These are phyloP conservation scores for Monosporozyma servazzii DNA, from an alignment of 805 yeast species.

Conservation along the genomic window DNA sequence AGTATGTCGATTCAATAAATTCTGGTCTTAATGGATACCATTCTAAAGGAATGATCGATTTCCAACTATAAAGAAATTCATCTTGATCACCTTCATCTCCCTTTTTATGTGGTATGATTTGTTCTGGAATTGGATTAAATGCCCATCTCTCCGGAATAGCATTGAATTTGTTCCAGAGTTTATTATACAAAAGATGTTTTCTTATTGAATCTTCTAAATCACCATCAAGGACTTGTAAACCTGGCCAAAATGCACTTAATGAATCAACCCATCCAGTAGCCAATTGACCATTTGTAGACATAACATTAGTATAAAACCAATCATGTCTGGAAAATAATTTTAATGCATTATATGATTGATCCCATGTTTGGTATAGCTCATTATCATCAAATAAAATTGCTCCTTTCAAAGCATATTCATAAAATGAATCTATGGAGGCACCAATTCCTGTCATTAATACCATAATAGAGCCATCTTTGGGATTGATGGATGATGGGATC, in stretches of 20 bases:
- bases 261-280: slow-evolving; percentile 73
- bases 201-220: slow-evolving; percentile 55
- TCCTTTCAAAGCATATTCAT: slow-evolving; percentile 77
- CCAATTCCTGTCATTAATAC: slow-evolving; percentile 71
- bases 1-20: slow-evolving; percentile 80
- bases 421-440: slow-evolving; percentile 85
- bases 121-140: slow-evolving; percentile 12
- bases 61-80: background rate
- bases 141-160: slow-evolving; percentile 89
- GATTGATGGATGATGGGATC: slow-evolving; percentile 70
- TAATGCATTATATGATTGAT: slow-evolving; percentile 49
- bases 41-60: slow-evolving; percentile 38
- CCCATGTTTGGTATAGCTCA: slow-evolving; percentile 46
- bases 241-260: slow-evolving; percentile 82
- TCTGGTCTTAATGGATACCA: slow-evolving; percentile 96
- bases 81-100: background rate
- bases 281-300: slow-evolving; percentile 41
- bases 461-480: slow-evolving; percentile 44
- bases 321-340: slow-evolving; percentile 41
- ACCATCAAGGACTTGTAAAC: slow-evolving; percentile 72
- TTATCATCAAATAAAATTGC: slow-evolving; percentile 62
- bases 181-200: slow-evolving; percentile 53
- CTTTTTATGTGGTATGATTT: background rate
- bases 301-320: slow-evolving; percentile 50
- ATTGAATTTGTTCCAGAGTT: slow-evolving; percentile 72